Base-by-base conservation (phyloP, 2,329 filamentous ascomycete genomes). In the Penicillium sp. region DNA sequence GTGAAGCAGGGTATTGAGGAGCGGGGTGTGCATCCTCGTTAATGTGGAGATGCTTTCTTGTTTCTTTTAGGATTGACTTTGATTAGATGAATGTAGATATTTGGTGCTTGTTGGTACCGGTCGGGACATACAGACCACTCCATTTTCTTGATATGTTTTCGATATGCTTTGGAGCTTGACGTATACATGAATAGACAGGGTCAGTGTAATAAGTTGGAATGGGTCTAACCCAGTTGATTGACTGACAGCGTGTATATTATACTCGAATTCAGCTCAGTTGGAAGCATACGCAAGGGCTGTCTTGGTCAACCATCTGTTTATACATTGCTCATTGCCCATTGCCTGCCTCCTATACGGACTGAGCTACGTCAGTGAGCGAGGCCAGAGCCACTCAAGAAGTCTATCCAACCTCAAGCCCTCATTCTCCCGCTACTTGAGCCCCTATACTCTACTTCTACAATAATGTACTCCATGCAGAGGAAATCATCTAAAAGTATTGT, bases 1-100 rank as follows among this genome's bases (percentile, higher is more conserved):
- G 83, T 88, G 43, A 79, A 80, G 72, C 73, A 76, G 65, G 77
- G 77, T 28, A 77, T 87, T 70, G 74, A 74, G 60, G 71, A 75
- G 61, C 78, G 78, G 68, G 82, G 81, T 6, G 62, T 78, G 55
- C 60, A 68, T 35, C 59, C 63, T 43, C 58, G 70, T 53, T 73
- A 60, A 64, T 37, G 35, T 2, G 13, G 16, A 28, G 26, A 6
- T 38, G 37, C 13, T 3, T 19, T 42, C 10, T 33, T 11, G 30
- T 33, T 33, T 33, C 30, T 33, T 33, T 33, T 33, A 33, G 30
- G 11, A 33, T 6, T 19, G 19, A 14, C 11, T 22, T 22, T 8
- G 28, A 51, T 35, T 22, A 10, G 16, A 14, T n/a, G 6, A 4
- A 10, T 35, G 48, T 35, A 51, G 28, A 51, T 51, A 33, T 14